Evolutionary conservation across 805 yeast species (phyloP).

Genomic region (Wilhelminamyces savonicus): DNA sequence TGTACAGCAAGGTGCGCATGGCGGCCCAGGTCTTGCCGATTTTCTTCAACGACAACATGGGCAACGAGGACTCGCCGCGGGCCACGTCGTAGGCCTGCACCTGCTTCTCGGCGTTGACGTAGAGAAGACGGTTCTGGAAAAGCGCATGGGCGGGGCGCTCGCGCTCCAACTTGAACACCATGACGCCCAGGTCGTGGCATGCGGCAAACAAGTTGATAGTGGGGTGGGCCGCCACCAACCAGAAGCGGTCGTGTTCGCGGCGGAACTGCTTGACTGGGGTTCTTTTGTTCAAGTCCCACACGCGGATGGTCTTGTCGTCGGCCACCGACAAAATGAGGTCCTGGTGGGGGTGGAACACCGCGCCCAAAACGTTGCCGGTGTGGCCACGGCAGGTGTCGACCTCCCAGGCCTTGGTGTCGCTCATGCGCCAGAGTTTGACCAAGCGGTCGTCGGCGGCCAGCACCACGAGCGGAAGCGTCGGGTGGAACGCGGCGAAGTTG

Average conservation of each 20-base stretch:
- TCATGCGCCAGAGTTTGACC: conserved; percentile 95
- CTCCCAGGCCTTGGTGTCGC: conserved; percentile 98
- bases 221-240: conserved; percentile 90
- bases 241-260: conserved; percentile 90
- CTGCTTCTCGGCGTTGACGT: conserved; percentile 78
- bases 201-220: conserved; percentile 88
- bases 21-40: conserved; percentile 84
- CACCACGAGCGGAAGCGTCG: conserved; percentile 88
- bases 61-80: conserved; percentile 59
- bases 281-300: conserved; percentile 94
- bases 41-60: conserved; percentile 77
- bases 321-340: conserved; percentile 89
- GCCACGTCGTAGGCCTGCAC: conserved; percentile 73
- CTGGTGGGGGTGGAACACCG: conserved; percentile 88
- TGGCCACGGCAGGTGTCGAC: conserved; percentile 98
- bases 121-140: conserved; percentile 68
- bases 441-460: conserved; percentile 96
- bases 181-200: conserved; percentile 94
- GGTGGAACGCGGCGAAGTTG: conserved; percentile 98
- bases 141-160: conserved; percentile 90
- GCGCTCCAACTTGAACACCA: conserved; percentile 95
- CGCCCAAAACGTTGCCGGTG: conserved; percentile 85
- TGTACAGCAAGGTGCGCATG: conserved; percentile 78
- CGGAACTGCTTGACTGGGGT: conserved; percentile 91
- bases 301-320: conserved; percentile 83